phyloP scores from a whole-genome alignment of 345 rosid genomes.

The Clausena lansium region DNA sequence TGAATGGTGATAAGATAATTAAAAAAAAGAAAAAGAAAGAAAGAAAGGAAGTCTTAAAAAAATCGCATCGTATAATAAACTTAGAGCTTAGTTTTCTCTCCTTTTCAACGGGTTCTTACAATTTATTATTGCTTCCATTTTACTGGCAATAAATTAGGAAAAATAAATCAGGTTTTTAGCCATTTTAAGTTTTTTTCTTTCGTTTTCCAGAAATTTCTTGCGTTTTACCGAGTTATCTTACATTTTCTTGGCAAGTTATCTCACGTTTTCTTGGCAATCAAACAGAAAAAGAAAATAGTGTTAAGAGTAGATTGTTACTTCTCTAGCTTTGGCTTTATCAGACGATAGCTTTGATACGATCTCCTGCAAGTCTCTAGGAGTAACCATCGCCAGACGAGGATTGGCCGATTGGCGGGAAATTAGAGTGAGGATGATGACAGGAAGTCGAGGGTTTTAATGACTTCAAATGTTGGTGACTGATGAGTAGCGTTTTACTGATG shows the following conservation, averaged over 20 bases:
- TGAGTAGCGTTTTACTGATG: no score
- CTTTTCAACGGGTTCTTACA: not conserved
- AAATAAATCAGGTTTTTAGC: not conserved
- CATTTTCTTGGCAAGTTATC: no score
- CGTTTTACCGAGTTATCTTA: no score
- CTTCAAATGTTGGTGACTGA: no score
- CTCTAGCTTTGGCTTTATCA: constrained; percentile 82
- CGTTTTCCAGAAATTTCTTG: no score
- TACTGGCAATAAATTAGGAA: constrained; percentile 13
- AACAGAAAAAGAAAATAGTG: constrained; percentile 14
- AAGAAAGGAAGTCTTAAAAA: not conserved
- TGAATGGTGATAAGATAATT: not conserved
- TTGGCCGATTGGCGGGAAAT: constrained; percentile 4
- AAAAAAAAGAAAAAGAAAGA: no score
- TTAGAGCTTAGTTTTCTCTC: not conserved
- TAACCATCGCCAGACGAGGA: constrained; percentile 31
- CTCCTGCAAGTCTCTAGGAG: constrained; percentile 77
- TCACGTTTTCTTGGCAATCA: not conserved
- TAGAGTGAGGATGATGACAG: not conserved
- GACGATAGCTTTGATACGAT: constrained; percentile 86
- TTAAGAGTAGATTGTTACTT: constrained; percentile 41
- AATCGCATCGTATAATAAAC: constrained; percentile 4
- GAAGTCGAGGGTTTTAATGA: no score
- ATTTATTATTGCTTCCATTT: not conserved
- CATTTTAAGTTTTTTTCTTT: no score